Evolutionary conservation across 768 basidiomycete species (phyloP).

Genomic region (Tricholoma bakamatsutake): DNA sequence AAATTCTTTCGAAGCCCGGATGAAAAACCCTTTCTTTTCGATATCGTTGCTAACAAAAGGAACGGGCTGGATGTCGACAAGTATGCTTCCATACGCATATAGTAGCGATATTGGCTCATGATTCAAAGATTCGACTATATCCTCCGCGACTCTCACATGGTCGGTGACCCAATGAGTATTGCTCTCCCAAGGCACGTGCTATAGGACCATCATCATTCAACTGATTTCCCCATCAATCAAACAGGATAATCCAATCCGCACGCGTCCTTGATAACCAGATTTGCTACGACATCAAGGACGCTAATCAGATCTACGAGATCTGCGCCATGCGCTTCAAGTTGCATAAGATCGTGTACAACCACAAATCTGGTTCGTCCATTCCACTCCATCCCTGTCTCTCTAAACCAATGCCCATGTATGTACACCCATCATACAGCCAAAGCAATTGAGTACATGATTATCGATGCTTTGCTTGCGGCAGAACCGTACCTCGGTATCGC

Average conservation of each 20-base stretch:
- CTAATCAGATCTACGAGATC: constrained; percentile 68
- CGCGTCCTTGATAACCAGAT: constrained; percentile 72
- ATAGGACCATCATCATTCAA: not conserved
- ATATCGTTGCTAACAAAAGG: constrained; percentile 76
- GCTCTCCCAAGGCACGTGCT: constrained; percentile 40
- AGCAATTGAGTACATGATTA: constrained; percentile 81
- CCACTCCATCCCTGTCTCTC: not conserved
- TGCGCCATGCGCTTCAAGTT: constrained; percentile 70
- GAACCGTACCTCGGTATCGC: constrained; percentile 62
- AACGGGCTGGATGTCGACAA: constrained; percentile 89
- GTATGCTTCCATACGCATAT: constrained; percentile 28
- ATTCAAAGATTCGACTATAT: constrained; percentile 73
- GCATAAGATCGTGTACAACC: constrained; percentile 81
- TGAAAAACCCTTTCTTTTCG: constrained; percentile 73
- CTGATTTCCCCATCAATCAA: not conserved
- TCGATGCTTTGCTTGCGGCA: constrained; percentile 65
- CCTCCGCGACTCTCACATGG: constrained; percentile 63
- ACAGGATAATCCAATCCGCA: constrained; percentile 66
- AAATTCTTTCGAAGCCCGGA: constrained; percentile 20
- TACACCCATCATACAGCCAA: constrained; percentile 41
- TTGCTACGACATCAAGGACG: constrained; percentile 79
- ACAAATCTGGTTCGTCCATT: constrained; percentile 56
- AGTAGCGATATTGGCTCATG: not conserved
- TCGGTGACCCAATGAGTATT: constrained; percentile 56
- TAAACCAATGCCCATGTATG: not conserved